Evolutionary conservation across 192 early-diverging fungal genomes (phyloP), one percentile per base, ranked within the genome.

Genomic region (Coemansia sp.): DNA sequence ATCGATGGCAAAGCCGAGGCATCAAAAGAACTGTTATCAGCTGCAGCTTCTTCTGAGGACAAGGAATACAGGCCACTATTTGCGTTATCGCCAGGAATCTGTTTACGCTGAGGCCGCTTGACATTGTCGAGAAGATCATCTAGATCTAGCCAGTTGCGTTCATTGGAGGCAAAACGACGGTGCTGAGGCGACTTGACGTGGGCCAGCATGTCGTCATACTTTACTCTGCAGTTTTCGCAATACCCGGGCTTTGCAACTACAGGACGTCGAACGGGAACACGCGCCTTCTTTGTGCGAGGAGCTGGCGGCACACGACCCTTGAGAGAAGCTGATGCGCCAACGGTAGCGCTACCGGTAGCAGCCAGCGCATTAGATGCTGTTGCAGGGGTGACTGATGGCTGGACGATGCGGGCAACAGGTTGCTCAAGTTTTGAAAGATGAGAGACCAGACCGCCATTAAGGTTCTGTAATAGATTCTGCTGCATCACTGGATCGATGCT

Each of bases 181-280:
- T 81, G 79, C 55, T 66, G 66, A 2, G 69, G 37, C 12, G 73
- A 53, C 47, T 67, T 62, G 13, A 81, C 54, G 23, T 81, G 79
- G 51, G 67, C 79, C 40, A 67, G 39, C 69, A 76, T 68, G 18
- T 81, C 73, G 9, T 76, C 73, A 22, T 72, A 81, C 51, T 81
- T 81, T 4, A 53, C 66, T 15, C 64, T 65, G 53, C 79, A 81
- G 63, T 81, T 81, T 57, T 81, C 79, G 65, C 79, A 81, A 50
- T 72, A 81, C 0, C 79, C 79, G 3, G 73, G 79, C 22, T 59
- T 61, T 23, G 69, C 62, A 17, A 69, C 70, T 9, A 47, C 62
- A 0, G 69, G 66, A 6, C 69, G 66, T 11, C 70, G 69, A 30
- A 55, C 63, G 3, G 76, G 66, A 24, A 57, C 70, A 8, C 66